Evolutionary conservation across 2,329 filamentous ascomycete genomes (phyloP).

Genomic region (Dactylellina sp.): DNA sequence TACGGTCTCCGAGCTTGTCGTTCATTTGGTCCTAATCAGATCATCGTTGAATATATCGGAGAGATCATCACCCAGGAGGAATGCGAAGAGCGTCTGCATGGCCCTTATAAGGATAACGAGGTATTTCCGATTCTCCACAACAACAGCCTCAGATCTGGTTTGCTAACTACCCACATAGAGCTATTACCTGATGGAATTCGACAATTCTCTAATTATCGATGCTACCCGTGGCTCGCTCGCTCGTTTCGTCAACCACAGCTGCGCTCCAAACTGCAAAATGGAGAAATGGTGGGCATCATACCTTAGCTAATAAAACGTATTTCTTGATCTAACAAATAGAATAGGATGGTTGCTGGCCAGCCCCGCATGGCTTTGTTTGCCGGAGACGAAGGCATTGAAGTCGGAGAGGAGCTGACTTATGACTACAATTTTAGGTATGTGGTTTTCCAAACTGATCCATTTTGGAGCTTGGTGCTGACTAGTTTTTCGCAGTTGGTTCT

Average conservation of each 20-base stretch:
- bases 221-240: conserved; percentile 95
- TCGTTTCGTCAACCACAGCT: conserved; percentile 89
- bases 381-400: conserved; percentile 87
- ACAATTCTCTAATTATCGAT: conserved; percentile 98
- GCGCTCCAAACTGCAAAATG: conserved; percentile 96
- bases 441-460: conserved; percentile 8
- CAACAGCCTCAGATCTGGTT: background rate
- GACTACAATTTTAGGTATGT: conserved; percentile 82
- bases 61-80: conserved; percentile 97
- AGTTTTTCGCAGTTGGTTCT: conserved; percentile 67
- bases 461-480: conserved; percentile 40
- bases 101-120: conserved; percentile 92
- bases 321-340: conserved; percentile 21
- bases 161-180: conserved; percentile 70
- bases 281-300: conserved; percentile 75
- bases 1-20: conserved; percentile 92
- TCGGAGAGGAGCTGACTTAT: conserved; percentile 95
- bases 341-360: conserved; percentile 83
- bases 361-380: conserved; percentile 97
- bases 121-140: conserved; percentile 67
- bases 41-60: conserved; percentile 98
- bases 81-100: conserved; percentile 91
- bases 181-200: conserved; percentile 98
- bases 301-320: background rate
- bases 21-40: conserved; percentile 86